Percentiles rank a stretch among this genome's conserved stretches.
Conservation (phyloP, 306 rosid genomes). For the Quercus glauca region DNA sequence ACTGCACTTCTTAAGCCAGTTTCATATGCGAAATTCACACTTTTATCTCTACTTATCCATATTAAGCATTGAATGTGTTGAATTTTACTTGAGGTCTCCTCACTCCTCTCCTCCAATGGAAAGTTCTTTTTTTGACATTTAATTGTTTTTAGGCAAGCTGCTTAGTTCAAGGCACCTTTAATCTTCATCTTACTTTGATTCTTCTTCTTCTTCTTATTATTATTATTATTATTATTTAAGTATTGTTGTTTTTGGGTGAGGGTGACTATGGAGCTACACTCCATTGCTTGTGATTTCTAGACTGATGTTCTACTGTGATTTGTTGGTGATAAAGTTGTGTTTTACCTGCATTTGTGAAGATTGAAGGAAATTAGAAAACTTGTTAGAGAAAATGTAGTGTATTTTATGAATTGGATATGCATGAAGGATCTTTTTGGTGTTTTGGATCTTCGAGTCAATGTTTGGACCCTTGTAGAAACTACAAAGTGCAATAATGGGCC, state of each 20-base stretch:
- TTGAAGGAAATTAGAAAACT: not conserved
- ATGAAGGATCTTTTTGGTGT: not conserved
- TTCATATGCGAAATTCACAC: not conserved
- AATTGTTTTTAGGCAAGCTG: not conserved
- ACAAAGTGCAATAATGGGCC: too few relatives aligned
- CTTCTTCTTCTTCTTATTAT: too few relatives aligned
- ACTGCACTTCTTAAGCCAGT: slow-evolving; percentile 6
- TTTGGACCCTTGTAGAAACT: not conserved
- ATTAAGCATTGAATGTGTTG: not conserved
- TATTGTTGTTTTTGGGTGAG: not conserved
- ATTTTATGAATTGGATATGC: not conserved
- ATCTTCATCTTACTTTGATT: not conserved
- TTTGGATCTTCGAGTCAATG: not conserved
- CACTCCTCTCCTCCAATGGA: too few relatives aligned
- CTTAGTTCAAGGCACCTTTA: not conserved
- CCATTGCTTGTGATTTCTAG: not conserved
- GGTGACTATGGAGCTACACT: not conserved
- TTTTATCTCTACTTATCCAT: not conserved
- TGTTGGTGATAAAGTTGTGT: not conserved
- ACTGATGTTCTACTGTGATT: not conserved
- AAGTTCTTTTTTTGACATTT: not conserved
- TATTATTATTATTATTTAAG: not conserved
- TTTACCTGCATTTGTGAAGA: not conserved
- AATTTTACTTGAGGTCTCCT: not conserved
- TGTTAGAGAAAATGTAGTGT: too few relatives aligned